Evolutionary conservation across 768 basidiomycete genomes (phyloP), one percentile per base, ranked within the genome.

Genomic region (Aureoboletus auriporus): DNA sequence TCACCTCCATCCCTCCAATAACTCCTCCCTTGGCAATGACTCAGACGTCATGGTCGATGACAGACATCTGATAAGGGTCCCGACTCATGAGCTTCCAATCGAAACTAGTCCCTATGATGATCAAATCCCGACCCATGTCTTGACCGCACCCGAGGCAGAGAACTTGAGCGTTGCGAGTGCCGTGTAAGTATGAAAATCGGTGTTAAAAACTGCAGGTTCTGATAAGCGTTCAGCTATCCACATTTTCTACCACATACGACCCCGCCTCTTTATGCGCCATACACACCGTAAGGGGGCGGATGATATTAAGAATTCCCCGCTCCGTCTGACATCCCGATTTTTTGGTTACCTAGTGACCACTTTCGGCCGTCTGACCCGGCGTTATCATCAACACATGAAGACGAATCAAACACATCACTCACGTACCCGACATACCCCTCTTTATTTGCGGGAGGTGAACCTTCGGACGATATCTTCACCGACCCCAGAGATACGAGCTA

Each of bases 211-310:
- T 28, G 26, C 41, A 36, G 20, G 23, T 37, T 46, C 45, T 60
- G 37, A 59, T 40, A n/a, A 41, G 26, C 30, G 6, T 12, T 31
- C 6, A 63, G 58, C 31, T 38, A 46, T 42, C 13, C 50, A 14
- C 44, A 40, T 23, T 26, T 36, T 17, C 29, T 6, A 27, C 33
- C 33, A 42, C 31, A 31, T 34, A 38, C 12, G 26, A 36, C 36
- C 10, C 30, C 47, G 3, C 36, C 3, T 28, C 14, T 44, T 36
- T 44, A 49, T 43, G 39, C 34, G 20, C 16, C 26, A 12, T 33
- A 51, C 10, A 12, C 30, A n/a, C 30, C 39, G 61, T 62, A 29
- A 60, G 60, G 6, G 9, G 8, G 13, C 16, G 13, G n/a, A 34
- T 33, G 16, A 8, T 3, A 33, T 42, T 38, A 10, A 17, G 17